phyloP scores from a whole-genome alignment of 148 eudicot species.

The Fagopyrum tataricum region DNA sequence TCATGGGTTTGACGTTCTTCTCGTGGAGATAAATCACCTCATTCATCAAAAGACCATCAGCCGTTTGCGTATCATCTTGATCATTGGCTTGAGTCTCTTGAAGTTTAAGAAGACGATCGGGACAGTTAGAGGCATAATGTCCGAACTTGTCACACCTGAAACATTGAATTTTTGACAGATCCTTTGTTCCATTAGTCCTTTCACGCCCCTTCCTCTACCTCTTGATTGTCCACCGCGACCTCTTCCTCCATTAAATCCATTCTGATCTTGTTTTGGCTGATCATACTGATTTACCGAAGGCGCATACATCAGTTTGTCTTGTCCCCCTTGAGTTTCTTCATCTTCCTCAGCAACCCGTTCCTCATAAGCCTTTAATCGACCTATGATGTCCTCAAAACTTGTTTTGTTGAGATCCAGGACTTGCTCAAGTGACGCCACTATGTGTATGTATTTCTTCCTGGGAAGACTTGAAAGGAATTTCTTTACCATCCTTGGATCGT shows the following conservation, averaged over 20 bases:
- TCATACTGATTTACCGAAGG: neutral
- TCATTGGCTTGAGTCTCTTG: neutral
- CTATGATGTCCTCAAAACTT: neutral
- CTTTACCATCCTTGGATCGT: neutral
- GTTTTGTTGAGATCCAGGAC: neutral
- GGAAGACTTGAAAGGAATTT: neutral
- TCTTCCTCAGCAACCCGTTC: neutral
- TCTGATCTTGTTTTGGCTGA: neutral
- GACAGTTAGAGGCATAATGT: conserved; percentile 7
- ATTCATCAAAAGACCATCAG: conserved; percentile 1
- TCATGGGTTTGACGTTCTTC: neutral
- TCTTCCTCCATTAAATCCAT: neutral
- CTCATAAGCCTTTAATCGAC: neutral
- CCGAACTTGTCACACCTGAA: neutral
- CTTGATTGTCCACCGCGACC: neutral
- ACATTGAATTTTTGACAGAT: conserved; percentile 4
- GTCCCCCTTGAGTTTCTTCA: neutral
- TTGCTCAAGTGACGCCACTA: neutral
- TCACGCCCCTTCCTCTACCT: conserved; percentile 5
- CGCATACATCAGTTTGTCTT: neutral
- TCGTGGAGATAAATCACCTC: neutral
- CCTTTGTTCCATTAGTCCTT: conserved; percentile 1
- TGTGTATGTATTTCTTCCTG: neutral
- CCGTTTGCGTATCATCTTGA: neutral
- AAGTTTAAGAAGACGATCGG: neutral